Percentiles rank a stretch among this genome's conserved stretches.
phyloP scores from a whole-genome alignment of 495 filamentous ascomycete species.

The Staphylotrichum longicolle region DNA sequence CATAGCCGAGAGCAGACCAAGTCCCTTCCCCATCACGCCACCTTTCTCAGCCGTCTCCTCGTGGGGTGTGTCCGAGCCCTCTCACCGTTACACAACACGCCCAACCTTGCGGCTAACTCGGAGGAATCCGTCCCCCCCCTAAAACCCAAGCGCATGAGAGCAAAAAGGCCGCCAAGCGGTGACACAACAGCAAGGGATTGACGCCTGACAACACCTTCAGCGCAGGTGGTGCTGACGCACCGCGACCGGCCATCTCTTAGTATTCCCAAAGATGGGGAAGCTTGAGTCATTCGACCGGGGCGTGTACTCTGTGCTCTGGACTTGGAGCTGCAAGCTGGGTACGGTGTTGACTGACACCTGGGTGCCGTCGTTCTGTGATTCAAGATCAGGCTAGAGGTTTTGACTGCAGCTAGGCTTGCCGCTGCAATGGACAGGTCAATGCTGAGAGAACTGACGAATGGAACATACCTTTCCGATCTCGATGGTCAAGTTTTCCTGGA shows the following conservation, averaged over 20 bases:
- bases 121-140: not conserved
- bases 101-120: conserved; percentile 1
- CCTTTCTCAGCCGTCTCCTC: not conserved
- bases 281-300: conserved; percentile 16
- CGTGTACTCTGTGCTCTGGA: conserved; percentile 23
- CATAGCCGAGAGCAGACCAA: not conserved
- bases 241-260: conserved; percentile 23
- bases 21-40: not conserved
- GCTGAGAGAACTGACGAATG: too few relatives aligned
- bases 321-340: conserved; percentile 28
- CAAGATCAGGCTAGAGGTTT: not conserved
- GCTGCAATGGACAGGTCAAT: too few relatives aligned
- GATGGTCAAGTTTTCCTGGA: conserved; percentile 23
- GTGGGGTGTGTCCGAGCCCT: not conserved
- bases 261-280: conserved; percentile 27
- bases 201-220: conserved; percentile 20
- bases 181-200: conserved; percentile 16
- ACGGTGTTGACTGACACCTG: conserved; percentile 11
- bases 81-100: conserved; percentile 14
- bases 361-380: conserved; percentile 22
- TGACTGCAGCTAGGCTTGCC: too few relatives aligned
- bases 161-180: conserved; percentile 13
- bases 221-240: conserved; percentile 1
- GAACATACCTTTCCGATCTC: conserved; percentile 26
- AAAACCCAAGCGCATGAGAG: not conserved